phyloP scores from a whole-genome alignment of 805 yeast genomes.

The Lachancea sp. region DNA sequence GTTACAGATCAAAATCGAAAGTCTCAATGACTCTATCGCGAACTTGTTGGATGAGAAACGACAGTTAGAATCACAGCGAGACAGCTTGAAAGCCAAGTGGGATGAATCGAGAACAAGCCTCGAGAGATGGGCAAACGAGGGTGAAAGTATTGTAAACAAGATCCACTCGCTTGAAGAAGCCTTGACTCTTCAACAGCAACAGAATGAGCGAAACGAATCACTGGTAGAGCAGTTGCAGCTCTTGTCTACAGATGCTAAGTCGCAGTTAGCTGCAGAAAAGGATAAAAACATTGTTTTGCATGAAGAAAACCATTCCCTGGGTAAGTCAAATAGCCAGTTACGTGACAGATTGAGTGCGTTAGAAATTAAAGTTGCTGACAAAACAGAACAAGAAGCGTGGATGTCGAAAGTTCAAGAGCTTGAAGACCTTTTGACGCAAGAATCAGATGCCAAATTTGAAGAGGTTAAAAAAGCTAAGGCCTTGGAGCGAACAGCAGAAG shows the following conservation, averaged over 20 bases:
- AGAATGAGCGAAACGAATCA: slow-evolving; percentile 28
- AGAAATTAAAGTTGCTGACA: slow-evolving; percentile 44
- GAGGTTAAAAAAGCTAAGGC: slow-evolving; percentile 44
- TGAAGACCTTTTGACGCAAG: slow-evolving; percentile 43
- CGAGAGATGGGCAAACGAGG: slow-evolving; percentile 18
- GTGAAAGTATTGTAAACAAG: slow-evolving; percentile 18
- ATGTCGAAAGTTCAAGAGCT: slow-evolving; percentile 46
- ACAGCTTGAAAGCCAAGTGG: slow-evolving; percentile 23
- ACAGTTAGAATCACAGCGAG: slow-evolving; percentile 47
- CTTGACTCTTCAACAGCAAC: slow-evolving; percentile 27
- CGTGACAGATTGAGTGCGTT: slow-evolving; percentile 37
- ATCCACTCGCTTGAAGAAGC: slow-evolving; percentile 27
- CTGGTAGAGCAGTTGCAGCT: slow-evolving; percentile 34
- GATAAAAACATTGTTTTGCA: slow-evolving; percentile 49
- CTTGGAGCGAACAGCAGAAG: slow-evolving; percentile 49
- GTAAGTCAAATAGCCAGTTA: slow-evolving; percentile 48
- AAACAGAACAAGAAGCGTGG: slow-evolving; percentile 55
- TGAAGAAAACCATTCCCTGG: slow-evolving; percentile 64
- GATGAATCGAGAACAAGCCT: slow-evolving; percentile 25
- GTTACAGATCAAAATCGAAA: slow-evolving; percentile 46
- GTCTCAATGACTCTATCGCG: slow-evolving; percentile 52
- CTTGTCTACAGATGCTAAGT: slow-evolving; percentile 30
- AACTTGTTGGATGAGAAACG: slow-evolving; percentile 61
- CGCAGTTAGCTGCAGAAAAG: slow-evolving; percentile 38
- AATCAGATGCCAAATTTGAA: slow-evolving; percentile 44